Evolutionary conservation across 225 moss, liverwort and hornwort genomes (phyloP).

Genomic region (Rhytidiadelphus loreus): DNA sequence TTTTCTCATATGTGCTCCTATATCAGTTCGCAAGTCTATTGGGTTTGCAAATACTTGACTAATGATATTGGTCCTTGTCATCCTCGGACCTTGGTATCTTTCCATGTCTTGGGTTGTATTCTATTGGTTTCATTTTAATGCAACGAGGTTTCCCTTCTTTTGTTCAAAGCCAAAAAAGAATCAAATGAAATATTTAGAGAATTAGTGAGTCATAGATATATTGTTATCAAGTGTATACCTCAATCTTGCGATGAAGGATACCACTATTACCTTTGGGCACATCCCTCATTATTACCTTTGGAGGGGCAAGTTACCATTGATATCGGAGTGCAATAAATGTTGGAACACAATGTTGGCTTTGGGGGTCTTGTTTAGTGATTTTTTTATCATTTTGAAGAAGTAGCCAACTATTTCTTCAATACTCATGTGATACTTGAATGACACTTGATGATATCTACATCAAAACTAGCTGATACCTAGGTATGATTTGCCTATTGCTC

Average conservation of each 20-base stretch:
- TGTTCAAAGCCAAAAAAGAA: background rate
- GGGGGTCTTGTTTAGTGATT: fast-evolving
- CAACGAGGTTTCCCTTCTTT: background rate
- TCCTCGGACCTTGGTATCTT: background rate
- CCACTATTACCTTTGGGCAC: fast-evolving
- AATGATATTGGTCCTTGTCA: background rate
- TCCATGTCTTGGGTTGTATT: background rate
- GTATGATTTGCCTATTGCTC: background rate
- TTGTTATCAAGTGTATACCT: background rate
- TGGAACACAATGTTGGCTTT: background rate
- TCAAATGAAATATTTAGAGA: background rate
- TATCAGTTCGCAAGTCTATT: too few relatives aligned
- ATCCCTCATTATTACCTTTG: fast-evolving
- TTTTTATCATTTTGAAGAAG: background rate
- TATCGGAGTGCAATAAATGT: fast-evolving
- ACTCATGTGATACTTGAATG: background rate
- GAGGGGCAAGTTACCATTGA: background rate
- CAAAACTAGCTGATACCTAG: background rate
- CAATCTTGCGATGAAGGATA: fast-evolving
- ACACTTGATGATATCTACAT: background rate
- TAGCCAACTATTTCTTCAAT: background rate
- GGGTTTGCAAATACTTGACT: too few relatives aligned
- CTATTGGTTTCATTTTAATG: background rate
- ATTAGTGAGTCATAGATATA: background rate
- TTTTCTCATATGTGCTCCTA: background rate